Evolutionary conservation across 805 yeast genomes (phyloP), one percentile per base, ranked within the genome.

Genomic region (Cyberlindnera maclurae): DNA sequence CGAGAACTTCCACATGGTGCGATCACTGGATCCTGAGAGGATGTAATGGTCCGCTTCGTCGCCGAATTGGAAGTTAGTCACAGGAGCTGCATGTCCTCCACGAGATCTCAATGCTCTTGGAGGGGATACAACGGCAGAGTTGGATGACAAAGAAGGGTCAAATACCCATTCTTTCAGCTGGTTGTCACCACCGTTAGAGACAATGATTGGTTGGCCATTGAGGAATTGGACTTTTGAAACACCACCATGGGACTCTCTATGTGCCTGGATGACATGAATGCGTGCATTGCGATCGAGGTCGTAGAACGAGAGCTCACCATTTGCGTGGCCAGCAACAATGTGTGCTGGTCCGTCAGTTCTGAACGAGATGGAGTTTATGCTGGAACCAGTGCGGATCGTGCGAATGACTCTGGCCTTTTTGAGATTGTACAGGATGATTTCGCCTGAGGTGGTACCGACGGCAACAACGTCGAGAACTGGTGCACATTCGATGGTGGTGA

Each of bases 41-140:
- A 94, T 55, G 59, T 78, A 85, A 61, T 94, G 98, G 3, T 95
- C 78, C 34, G 77, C 77, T 36, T 77, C 78, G 50, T 83, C 82
- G 5, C 94, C 85, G 60, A 93, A 93, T 17, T 67, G 65, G 30
- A 93, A 76, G 5, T 75, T 57, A 0, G 82, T 70, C 3, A 97
- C 94, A 3, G 98, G 95, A 24, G 84, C 82, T 4, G 95, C 77
- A 59, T 93, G 98, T n/a, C 99, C 99, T 52, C 97, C 97, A 57
- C 98, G 75, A 1, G 95, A 83, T 58, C 98, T 77, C 52, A 94
- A 68, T 43, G 80, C 77, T 55, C 98, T 79, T 31, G 98, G 97
- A 1, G 96, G 95, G 11, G 88, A 76, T 5, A 84, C 80, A 26
- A 86, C 77, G 2, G 80, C 67, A 1, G 74, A 51, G 28, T 59